Conservation (phyloP, 352 stramenopile species). For the Phytopythium helicoides region DNA sequence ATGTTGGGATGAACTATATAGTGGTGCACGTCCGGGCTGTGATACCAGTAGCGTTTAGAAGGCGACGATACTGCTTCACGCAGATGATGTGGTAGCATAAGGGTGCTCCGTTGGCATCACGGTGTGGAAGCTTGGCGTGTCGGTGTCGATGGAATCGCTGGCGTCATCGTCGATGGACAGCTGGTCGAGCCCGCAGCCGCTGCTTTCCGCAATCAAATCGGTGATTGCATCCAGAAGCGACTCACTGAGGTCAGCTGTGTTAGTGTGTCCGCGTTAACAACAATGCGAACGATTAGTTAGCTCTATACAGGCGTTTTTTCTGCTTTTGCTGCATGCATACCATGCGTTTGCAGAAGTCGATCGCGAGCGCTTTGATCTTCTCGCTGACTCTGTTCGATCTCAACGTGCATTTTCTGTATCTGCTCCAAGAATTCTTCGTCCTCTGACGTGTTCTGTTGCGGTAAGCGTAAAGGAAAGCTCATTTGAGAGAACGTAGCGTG, state of each 20-base stretch:
- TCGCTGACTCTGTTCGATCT: background rate
- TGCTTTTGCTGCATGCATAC: slow-evolving; percentile 12
- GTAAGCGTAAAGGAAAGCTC: no score
- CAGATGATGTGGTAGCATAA: background rate
- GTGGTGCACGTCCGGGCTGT: slow-evolving; percentile 42
- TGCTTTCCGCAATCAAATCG: slow-evolving; percentile 39
- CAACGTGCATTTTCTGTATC: slow-evolving; percentile 1
- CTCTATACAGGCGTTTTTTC: background rate
- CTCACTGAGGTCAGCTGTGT: slow-evolving; percentile 36
- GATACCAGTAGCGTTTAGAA: slow-evolving; percentile 13
- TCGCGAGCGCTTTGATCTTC: slow-evolving; percentile 26
- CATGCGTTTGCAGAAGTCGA: slow-evolving; percentile 32
- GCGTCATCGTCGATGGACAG: slow-evolving; percentile 21
- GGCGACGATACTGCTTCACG: slow-evolving; percentile 20
- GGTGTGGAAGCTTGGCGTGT: slow-evolving; percentile 3
- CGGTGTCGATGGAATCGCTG: slow-evolving; percentile 22
- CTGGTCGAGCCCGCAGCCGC: slow-evolving; percentile 38
- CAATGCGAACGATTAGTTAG: slow-evolving; percentile 5
- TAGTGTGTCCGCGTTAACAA: background rate
- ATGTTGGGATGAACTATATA: slow-evolving; percentile 11
- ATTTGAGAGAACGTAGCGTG: background rate
- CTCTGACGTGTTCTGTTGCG: background rate
- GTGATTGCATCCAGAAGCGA: slow-evolving; percentile 39
- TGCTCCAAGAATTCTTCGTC: slow-evolving; percentile 3
- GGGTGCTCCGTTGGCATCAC: background rate